A percentile compares a stretch with the other conserved stretches of the same genome.
phyloP scores from a whole-genome alignment of 768 basidiomycete species.

The Rhizopogon vinicolor region DNA sequence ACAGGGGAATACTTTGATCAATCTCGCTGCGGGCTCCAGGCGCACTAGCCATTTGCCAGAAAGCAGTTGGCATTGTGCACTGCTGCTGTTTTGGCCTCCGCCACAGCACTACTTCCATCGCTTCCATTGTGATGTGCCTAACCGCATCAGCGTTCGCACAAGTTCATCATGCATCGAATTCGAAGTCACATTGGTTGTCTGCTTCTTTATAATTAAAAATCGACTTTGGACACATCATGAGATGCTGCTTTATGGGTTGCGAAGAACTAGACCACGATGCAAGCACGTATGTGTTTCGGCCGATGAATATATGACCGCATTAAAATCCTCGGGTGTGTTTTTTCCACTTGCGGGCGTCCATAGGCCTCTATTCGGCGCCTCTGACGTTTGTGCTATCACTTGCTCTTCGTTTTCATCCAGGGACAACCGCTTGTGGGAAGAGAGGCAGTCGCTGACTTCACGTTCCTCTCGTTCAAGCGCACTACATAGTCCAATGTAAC shows the following conservation, averaged over 20 bases:
- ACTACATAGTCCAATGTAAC: not conserved
- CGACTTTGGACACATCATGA: not conserved
- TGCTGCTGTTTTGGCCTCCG: not conserved
- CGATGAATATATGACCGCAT: not conserved
- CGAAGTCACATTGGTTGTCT: not conserved
- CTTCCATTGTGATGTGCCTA: not conserved
- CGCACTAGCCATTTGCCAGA: not conserved
- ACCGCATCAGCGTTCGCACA: not conserved
- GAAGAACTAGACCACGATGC: not conserved
- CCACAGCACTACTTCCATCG: not conserved
- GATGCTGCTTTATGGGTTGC: not conserved
- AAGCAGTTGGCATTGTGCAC: not conserved
- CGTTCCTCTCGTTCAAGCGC: not conserved
- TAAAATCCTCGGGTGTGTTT: not conserved
- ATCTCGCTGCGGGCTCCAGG: not conserved
- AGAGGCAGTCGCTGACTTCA: not conserved
- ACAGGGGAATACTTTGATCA: not conserved
- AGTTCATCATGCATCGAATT: not conserved
- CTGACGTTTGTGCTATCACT: not conserved
- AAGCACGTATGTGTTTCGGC: not conserved
- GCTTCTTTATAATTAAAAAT: not conserved
- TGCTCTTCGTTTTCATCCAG: not conserved
- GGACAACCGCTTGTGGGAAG: not conserved
- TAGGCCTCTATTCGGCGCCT: not conserved
- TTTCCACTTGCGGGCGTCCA: not conserved